Conservation (phyloP, 768 basidiomycete genomes). For the Hemileccinum impolitum region DNA sequence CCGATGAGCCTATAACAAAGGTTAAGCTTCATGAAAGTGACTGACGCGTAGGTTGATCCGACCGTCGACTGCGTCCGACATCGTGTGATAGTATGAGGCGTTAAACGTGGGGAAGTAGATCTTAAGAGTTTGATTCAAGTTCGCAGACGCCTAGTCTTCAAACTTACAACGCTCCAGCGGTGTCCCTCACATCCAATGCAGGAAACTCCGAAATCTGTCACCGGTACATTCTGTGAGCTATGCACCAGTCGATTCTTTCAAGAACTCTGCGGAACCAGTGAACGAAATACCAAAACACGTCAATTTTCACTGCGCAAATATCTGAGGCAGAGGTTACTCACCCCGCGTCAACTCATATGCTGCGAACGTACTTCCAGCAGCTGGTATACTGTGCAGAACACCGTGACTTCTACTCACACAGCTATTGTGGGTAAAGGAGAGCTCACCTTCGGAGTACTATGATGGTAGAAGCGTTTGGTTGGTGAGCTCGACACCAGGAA, state of each 20-base stretch:
- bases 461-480: not conserved
- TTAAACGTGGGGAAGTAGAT: too few species aligned
- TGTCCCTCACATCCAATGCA: too few species aligned
- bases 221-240: not conserved
- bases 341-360: conserved; percentile 83
- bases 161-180: too few species aligned
- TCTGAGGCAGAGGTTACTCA: conserved; percentile 24
- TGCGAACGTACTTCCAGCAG: conserved; percentile 87
- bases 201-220: too few species aligned
- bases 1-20: too few species aligned
- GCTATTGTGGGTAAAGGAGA: not conserved
- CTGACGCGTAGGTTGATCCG: too few species aligned
- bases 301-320: not conserved
- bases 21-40: too few species aligned
- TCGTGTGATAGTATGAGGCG: too few species aligned
- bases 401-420: not conserved
- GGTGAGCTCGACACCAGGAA: not conserved
- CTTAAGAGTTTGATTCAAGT: too few species aligned
- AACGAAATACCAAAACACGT: not conserved
- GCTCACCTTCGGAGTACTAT: conserved; percentile 62
- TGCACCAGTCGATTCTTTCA: conserved; percentile 24
- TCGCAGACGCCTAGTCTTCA: too few species aligned
- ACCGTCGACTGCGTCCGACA: too few species aligned
- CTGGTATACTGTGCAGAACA: conserved; percentile 63
- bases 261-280: conserved; percentile 12